Percentiles rank a stretch among this genome's conserved stretches.
Conservation (phyloP, 2,329 filamentous ascomycete genomes). For the Colletotrichum chlorophyti region DNA sequence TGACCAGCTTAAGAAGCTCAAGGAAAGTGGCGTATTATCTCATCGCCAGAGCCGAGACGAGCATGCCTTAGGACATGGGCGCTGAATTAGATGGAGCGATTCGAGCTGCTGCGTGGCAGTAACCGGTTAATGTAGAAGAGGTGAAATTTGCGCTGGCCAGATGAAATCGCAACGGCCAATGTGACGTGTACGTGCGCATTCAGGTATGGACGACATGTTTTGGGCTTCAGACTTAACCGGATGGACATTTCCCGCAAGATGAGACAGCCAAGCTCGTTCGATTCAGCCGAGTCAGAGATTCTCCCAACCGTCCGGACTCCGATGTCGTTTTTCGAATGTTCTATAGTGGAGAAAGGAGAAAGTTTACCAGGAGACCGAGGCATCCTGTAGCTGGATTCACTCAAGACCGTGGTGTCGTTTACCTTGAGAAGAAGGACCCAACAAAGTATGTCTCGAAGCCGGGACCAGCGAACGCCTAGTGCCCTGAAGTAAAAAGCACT, state of each 20-base stretch:
- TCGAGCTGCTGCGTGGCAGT: slow-evolving; percentile 30
- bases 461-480: too few species aligned
- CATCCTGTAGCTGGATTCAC: not conserved
- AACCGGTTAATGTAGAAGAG: slow-evolving; percentile 33
- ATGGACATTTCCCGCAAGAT: slow-evolving; percentile 30
- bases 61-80: slow-evolving; percentile 30
- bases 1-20: slow-evolving; percentile 36
- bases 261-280: slow-evolving; percentile 31
- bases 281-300: slow-evolving; percentile 33
- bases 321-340: slow-evolving; percentile 36
- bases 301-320: slow-evolving; percentile 32
- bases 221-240: slow-evolving; percentile 20
- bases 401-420: not conserved
- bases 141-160: slow-evolving; percentile 25
- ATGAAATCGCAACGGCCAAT: too few species aligned
- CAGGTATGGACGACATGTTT: not conserved
- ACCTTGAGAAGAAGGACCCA: too few species aligned
- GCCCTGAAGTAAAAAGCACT: too few species aligned
- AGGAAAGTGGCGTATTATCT: slow-evolving; percentile 33
- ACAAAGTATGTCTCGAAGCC: too few species aligned
- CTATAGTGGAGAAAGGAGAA: slow-evolving; percentile 36
- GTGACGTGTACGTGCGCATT: too few species aligned
- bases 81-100: slow-evolving; percentile 32
- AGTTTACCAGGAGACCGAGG: slow-evolving; percentile 33
- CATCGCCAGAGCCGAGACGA: slow-evolving; percentile 35